A percentile compares a stretch with the other conserved stretches of the same genome.
These are phyloP conservation scores for Colletotrichum sp. DNA, from an alignment of 2,329 filamentous ascomycete species.

Conservation along the genomic window DNA sequence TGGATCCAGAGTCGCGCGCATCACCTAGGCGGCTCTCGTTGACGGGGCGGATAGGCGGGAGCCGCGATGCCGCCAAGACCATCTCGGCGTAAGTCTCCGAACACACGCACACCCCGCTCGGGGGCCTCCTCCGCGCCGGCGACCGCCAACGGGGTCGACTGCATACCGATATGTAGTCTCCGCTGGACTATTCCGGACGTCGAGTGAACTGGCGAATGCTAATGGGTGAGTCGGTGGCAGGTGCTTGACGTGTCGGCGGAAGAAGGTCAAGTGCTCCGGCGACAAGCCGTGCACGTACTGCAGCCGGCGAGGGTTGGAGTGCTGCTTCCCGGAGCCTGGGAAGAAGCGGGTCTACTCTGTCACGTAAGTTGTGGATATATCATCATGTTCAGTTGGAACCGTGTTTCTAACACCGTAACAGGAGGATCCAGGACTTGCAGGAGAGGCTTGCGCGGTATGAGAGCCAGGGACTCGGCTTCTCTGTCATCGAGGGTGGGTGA, in stretches of 20 bases:
- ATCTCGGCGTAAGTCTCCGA: conserved; percentile 19
- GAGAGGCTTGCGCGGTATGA: conserved; percentile 22
- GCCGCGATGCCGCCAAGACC: conserved; percentile 6
- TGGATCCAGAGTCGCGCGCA: not conserved
- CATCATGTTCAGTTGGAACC: rapidly evolving
- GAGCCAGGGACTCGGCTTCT: not conserved
- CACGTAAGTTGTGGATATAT: conserved; percentile 1
- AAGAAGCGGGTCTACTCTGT: conserved; percentile 20
- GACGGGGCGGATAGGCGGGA: not conserved
- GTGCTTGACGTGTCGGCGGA: conserved; percentile 19
- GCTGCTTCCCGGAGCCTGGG: conserved; percentile 5
- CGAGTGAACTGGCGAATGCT: not conserved
- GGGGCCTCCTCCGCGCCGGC: not conserved
- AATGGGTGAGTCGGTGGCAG: not conserved
- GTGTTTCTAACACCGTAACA: not conserved
- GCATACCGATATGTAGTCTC: not conserved
- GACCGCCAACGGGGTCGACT: not conserved
- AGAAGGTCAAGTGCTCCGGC: conserved; percentile 22
- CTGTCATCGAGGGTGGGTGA: not conserved
- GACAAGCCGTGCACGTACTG: conserved; percentile 18
- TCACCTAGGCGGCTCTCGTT: not conserved
- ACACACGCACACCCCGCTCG: not conserved
- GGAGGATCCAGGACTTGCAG: conserved; percentile 23
- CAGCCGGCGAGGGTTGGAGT: conserved; percentile 2
- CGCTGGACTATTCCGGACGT: not conserved